Conservation (phyloP, 2,329 filamentous ascomycete genomes). For the Rhexocercosporidium sp. region DNA sequence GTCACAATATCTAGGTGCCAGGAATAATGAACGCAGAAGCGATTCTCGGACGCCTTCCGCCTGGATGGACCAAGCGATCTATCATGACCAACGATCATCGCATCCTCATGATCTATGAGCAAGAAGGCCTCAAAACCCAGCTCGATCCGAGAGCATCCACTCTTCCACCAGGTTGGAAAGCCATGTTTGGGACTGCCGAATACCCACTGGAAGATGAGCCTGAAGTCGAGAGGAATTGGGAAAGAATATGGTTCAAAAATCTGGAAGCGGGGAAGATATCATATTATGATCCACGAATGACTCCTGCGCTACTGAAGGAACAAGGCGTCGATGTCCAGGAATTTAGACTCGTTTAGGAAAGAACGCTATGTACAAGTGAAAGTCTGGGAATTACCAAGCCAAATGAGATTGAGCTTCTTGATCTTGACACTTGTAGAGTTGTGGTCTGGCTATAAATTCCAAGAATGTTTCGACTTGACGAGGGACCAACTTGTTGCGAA, state of each 20-base stretch:
- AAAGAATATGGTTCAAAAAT: conserved; percentile 5
- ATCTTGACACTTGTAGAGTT: too few relatives aligned
- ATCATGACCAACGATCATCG: neutral
- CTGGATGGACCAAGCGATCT: neutral
- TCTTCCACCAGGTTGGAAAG: conserved; percentile 16
- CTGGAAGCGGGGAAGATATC: conserved; percentile 12
- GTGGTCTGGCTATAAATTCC: too few relatives aligned
- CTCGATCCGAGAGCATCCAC: conserved; percentile 14
- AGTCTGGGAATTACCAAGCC: neutral
- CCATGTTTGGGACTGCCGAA: conserved; percentile 2
- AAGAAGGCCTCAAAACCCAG: conserved; percentile 8
- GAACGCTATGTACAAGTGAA: neutral
- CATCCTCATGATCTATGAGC: conserved; percentile 4
- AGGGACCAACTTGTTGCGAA: too few relatives aligned
- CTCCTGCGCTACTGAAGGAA: conserved; percentile 10
- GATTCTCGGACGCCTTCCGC: conserved; percentile 1
- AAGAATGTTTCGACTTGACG: too few relatives aligned
- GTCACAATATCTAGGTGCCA: neutral
- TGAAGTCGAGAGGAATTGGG: conserved; percentile 1
- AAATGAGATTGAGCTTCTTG: neutral
- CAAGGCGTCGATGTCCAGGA: conserved; percentile 14
- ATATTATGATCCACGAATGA: conserved; percentile 17
- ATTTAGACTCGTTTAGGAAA: conserved; percentile 1
- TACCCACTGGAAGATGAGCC: conserved; percentile 1
- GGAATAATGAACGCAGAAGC: conserved; percentile 17